phyloP scores from a whole-genome alignment of 2,329 filamentous ascomycete species.

The Rhinocladiella similis region DNA sequence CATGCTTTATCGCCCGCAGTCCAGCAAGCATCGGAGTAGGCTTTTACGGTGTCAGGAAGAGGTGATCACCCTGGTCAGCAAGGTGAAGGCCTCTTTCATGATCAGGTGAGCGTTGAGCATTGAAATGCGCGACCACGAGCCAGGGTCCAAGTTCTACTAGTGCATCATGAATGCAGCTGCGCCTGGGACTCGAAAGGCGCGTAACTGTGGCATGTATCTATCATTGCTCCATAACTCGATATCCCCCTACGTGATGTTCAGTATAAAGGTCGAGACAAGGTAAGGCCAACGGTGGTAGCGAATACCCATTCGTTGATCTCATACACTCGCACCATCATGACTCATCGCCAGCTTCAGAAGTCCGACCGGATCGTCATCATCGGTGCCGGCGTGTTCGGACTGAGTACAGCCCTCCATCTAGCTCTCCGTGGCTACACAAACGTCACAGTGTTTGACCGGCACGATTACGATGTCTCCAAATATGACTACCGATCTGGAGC shows the following conservation, averaged over 20 bases:
- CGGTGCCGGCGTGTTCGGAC: slow-evolving; percentile 55
- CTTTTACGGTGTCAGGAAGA: not conserved
- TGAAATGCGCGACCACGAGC: not conserved
- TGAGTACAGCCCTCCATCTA: slow-evolving; percentile 45
- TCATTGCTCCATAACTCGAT: not conserved
- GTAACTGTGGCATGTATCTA: not conserved
- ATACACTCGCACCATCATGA: slow-evolving; percentile 5
- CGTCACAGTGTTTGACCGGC: slow-evolving; percentile 52
- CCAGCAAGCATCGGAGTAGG: not conserved
- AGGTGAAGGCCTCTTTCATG: not conserved
- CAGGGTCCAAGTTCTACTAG: not conserved
- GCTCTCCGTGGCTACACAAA: slow-evolving; percentile 46
- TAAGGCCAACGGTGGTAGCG: not conserved
- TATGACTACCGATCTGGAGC: slow-evolving; percentile 46
- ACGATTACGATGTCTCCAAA: slow-evolving; percentile 41
- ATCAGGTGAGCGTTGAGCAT: not conserved
- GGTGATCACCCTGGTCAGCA: not conserved
- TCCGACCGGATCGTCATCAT: slow-evolving; percentile 38
- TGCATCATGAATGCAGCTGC: not conserved
- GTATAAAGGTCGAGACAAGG: not conserved
- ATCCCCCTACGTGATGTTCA: not conserved
- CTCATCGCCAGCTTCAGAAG: slow-evolving; percentile 14
- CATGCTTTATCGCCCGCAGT: not conserved
- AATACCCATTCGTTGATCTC: not conserved
- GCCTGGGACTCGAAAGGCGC: not conserved